Percentiles rank a stretch among this genome's conserved stretches.
Conservation (phyloP, 2,329 filamentous ascomycete genomes). For the Colletotrichum sp. region DNA sequence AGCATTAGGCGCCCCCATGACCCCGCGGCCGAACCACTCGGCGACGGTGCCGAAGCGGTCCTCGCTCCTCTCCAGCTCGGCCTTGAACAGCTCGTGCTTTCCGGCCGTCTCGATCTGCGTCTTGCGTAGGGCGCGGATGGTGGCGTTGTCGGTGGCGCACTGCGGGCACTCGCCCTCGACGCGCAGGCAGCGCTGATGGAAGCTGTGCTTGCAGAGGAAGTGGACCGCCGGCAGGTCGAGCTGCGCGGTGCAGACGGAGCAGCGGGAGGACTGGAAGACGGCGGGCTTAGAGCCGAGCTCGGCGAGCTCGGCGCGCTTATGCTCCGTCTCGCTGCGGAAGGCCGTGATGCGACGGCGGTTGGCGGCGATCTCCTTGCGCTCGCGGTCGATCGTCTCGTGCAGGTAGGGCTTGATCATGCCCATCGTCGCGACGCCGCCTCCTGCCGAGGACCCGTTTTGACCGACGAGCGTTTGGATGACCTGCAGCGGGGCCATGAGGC, state of each 20-base stretch:
- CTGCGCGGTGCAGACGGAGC: conserved; percentile 77
- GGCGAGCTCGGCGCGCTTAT: conserved; percentile 78
- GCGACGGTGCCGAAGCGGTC: conserved; percentile 91
- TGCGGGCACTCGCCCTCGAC: conserved; percentile 76
- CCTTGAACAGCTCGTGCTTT: conserved; percentile 87
- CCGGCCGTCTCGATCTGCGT: conserved; percentile 87
- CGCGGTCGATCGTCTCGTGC: conserved; percentile 83
- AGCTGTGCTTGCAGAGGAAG: conserved; percentile 96
- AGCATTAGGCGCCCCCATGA: conserved; percentile 68
- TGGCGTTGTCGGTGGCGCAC: conserved; percentile 83
- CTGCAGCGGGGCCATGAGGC: conserved; percentile 93
- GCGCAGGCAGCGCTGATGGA: conserved; percentile 86
- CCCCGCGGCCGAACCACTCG: conserved; percentile 93
- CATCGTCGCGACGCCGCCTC: conserved; percentile 82
- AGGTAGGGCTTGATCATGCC: conserved; percentile 96
- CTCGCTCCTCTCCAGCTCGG: conserved; percentile 76
- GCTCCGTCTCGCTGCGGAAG: conserved; percentile 82
- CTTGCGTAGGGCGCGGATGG: conserved; percentile 83
- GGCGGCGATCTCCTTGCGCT: conserved; percentile 80
- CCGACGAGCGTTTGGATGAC: conserved; percentile 90
- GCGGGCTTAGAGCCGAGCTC: conserved; percentile 80
- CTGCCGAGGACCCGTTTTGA: conserved; percentile 41
- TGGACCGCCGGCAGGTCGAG: conserved; percentile 92
- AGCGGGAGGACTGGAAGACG: conserved; percentile 90
- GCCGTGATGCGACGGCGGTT: conserved; percentile 84